These are phyloP conservation scores for Larix kaempferi DNA, from an alignment of 75 land plant species.

Conservation along the genomic window DNA sequence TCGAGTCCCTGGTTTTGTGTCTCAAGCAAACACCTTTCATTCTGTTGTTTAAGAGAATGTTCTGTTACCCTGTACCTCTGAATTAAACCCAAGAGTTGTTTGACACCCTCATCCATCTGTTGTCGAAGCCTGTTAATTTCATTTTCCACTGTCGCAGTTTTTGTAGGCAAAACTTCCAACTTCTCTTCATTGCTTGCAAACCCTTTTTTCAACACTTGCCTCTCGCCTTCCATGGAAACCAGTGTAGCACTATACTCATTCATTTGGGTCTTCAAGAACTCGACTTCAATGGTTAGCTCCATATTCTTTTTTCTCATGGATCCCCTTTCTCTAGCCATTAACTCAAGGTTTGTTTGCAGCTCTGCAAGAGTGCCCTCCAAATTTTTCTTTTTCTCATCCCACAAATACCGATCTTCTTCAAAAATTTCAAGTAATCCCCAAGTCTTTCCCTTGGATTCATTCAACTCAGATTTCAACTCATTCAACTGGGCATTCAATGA, in stretches of 20 bases:
- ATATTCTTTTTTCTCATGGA: background rate
- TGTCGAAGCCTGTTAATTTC: background rate
- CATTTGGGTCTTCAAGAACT: background rate
- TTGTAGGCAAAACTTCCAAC: constrained; percentile 1
- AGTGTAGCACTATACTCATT: background rate
- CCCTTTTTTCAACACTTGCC: background rate
- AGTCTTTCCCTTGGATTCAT: background rate
- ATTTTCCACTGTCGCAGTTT: background rate
- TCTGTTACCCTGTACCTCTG: background rate
- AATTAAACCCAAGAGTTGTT: background rate
- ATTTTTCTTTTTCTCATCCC: background rate
- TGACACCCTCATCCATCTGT: background rate
- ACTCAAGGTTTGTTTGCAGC: background rate
- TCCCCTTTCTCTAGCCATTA: background rate
- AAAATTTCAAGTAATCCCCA: background rate
- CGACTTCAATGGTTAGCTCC: background rate
- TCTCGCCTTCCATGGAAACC: background rate
- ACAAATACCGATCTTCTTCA: background rate
- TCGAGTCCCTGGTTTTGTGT: background rate
- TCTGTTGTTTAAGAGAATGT: background rate
- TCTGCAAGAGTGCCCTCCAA: background rate
- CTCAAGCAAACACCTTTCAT: background rate
- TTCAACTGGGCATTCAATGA: background rate
- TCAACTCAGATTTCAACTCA: background rate
- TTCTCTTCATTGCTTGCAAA: background rate